A percentile compares a stretch with the other conserved stretches of the same genome.
phyloP scores from a whole-genome alignment of 305 asterid genomes.

The Fraxinus baroniana region DNA sequence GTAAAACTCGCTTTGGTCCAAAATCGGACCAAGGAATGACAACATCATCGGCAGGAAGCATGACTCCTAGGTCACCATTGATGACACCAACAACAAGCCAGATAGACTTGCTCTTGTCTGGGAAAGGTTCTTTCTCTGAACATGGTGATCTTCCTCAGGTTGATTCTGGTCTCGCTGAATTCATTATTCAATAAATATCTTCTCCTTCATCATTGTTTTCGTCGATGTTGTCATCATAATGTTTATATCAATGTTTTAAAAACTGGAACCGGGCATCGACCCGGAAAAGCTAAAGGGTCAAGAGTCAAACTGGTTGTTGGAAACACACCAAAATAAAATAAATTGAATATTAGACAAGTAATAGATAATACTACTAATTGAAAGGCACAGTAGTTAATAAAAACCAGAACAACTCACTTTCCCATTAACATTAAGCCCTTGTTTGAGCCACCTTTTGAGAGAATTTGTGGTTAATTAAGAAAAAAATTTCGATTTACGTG shows the following conservation, averaged over 20 bases:
- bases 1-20: slow-evolving; percentile 90
- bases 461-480: too few species aligned
- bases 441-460: too few species aligned
- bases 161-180: slow-evolving; percentile 21
- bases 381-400: neutral
- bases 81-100: slow-evolving; percentile 88
- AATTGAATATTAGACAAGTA: neutral
- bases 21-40: slow-evolving; percentile 99
- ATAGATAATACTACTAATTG: neutral
- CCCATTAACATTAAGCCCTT: neutral
- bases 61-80: slow-evolving; percentile 95
- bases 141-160: slow-evolving; percentile 99
- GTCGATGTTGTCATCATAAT: neutral
- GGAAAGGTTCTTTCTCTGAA: slow-evolving; percentile 92
- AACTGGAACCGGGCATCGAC: neutral
- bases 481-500: too few species aligned
- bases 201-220: neutral
- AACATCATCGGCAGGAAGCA: slow-evolving; percentile 96
- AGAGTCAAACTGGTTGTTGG: neutral
- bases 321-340: neutral
- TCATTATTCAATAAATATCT: slow-evolving; percentile 9
- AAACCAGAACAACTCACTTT: neutral
- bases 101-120: slow-evolving; percentile 80
- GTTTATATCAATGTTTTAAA: neutral
- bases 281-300: neutral